Conservation (phyloP, 2,329 filamentous ascomycete genomes). For the Apiospora saccharicola region DNA sequence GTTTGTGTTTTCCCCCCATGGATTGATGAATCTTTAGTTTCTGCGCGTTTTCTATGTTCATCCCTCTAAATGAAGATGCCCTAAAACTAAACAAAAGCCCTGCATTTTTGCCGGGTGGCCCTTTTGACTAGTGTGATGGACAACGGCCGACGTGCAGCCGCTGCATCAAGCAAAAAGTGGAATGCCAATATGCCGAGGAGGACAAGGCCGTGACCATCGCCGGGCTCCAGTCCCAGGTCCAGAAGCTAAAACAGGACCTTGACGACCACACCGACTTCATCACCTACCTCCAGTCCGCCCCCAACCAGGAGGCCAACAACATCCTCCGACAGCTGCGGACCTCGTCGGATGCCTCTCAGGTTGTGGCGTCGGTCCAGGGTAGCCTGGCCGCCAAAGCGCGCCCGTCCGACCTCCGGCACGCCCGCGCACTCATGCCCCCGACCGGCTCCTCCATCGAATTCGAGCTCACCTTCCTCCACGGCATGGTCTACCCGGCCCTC, state of each 20-base stretch:
- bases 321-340: neutral
- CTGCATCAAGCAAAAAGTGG: neutral
- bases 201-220: neutral
- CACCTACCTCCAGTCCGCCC: neutral
- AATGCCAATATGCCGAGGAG: neutral
- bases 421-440: conserved; percentile 5
- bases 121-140: neutral
- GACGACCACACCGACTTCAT: neutral
- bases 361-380: conserved; percentile 10
- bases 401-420: neutral
- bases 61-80: neutral
- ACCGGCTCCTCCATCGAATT: neutral
- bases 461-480: conserved; percentile 1
- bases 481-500: neutral
- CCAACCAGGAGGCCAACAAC: neutral
- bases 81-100: neutral
- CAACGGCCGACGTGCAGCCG: neutral
- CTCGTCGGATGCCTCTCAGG: neutral
- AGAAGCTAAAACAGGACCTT: neutral
- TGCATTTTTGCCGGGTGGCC: neutral
- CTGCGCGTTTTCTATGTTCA: neutral
- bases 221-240: neutral
- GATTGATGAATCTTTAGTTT: neutral
- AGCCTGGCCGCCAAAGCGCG: neutral
- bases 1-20: neutral